A percentile compares a stretch with the other conserved stretches of the same genome.
Evolutionary conservation across 1,284 basidiomycete genomes (phyloP).

Genomic region (Meira miltonrushii): DNA sequence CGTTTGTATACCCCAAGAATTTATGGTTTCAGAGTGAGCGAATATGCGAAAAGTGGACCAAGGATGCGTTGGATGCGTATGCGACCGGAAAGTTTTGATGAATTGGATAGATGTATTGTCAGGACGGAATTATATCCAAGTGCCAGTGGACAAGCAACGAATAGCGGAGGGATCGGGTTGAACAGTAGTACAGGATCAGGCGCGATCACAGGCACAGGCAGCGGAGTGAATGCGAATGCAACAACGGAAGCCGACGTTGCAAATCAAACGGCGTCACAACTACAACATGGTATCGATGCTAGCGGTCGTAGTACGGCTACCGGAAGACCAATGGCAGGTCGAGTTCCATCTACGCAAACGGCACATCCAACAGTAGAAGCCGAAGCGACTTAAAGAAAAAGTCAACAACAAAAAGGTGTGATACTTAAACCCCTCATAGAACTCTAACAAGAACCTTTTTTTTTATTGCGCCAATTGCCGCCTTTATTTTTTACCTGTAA

Average conservation of each 20-base stretch:
- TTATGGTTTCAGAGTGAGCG: slow-evolving; percentile 67
- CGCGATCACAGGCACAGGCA: background rate
- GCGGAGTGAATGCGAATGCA: background rate
- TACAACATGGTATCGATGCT: background rate
- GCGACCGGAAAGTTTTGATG: slow-evolving; percentile 71
- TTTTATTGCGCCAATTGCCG: no score
- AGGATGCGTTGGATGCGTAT: slow-evolving; percentile 93
- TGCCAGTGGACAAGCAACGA: no score
- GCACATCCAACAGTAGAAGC: background rate
- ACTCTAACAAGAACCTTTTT: no score
- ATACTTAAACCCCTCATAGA: no score
- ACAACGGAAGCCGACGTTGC: background rate
- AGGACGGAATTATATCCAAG: background rate
- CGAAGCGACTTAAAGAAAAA: background rate
- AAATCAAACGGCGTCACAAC: background rate
- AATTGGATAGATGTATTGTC: slow-evolving; percentile 60
- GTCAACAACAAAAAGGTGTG: background rate
- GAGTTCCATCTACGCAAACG: background rate
- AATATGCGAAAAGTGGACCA: slow-evolving; percentile 73
- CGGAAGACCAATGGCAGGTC: slow-evolving; percentile 3
- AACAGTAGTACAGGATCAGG: background rate
- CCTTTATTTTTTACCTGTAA: no score
- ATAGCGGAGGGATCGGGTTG: background rate
- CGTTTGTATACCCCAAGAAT: slow-evolving; percentile 85
- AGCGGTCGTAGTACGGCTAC: slow-evolving; percentile 6